Percentiles rank a stretch among this genome's conserved stretches.
Conservation (phyloP, 305 asterid genomes). For the Solanum hybrid region DNA sequence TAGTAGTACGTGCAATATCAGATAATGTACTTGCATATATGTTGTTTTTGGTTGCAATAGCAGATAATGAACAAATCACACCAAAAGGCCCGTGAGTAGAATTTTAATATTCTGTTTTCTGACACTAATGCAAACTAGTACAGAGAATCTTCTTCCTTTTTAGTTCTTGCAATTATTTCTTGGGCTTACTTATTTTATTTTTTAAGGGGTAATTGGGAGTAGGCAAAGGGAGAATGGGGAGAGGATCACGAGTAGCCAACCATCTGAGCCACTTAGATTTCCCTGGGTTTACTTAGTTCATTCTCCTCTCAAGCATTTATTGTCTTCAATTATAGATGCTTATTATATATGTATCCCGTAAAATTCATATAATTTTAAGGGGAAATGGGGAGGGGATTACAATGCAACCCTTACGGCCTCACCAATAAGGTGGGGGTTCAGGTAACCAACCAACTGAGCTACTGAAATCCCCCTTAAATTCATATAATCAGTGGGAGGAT, state of each 20-base stretch:
- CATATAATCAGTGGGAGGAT: neutral
- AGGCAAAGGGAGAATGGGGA: neutral
- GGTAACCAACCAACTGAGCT: neutral
- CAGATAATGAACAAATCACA: neutral
- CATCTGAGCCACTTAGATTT: neutral
- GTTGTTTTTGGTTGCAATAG: neutral
- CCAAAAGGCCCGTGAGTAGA: neutral
- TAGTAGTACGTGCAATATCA: neutral
- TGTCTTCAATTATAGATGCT: neutral
- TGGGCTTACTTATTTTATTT: neutral
- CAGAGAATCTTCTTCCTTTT: neutral
- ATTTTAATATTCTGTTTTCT: neutral
- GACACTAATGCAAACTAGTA: neutral
- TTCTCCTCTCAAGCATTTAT: neutral
- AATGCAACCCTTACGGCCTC: neutral
- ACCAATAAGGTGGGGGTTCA: neutral
- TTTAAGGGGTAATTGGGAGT: neutral
- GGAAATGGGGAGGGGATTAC: neutral
- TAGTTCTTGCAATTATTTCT: neutral
- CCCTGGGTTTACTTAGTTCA: neutral
- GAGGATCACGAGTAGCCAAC: neutral
- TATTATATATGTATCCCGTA: neutral
- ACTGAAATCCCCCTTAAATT: neutral
- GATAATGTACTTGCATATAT: neutral
- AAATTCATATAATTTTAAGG: neutral